Conservation (phyloP, 139 green algal genomes). For the Nannochloris sp. region DNA sequence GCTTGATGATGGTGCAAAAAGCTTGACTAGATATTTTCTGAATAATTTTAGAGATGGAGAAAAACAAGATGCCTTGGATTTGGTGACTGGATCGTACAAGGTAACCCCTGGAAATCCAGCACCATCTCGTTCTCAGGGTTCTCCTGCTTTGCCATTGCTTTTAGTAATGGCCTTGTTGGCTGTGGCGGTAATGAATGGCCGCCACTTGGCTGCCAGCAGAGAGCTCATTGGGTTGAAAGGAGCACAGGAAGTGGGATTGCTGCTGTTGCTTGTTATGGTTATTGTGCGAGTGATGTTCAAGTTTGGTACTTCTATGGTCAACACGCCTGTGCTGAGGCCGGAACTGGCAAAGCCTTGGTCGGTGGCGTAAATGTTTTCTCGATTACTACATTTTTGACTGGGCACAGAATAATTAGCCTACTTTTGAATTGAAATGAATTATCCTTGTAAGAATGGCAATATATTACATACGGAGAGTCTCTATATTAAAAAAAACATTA, state of each 20-base stretch:
- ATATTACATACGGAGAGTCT: too few species aligned
- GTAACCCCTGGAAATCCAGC: slow-evolving; percentile 4
- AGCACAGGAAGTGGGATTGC: slow-evolving; percentile 36
- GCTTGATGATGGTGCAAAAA: slow-evolving; percentile 79
- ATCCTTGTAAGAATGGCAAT: too few species aligned
- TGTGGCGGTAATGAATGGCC: not conserved
- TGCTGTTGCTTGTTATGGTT: slow-evolving; percentile 36
- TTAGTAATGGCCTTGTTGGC: not conserved
- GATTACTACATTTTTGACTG: too few species aligned
- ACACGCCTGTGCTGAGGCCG: slow-evolving; percentile 59
- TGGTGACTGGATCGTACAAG: slow-evolving; percentile 45
- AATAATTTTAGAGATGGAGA: slow-evolving; percentile 86
- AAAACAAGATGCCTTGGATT: slow-evolving; percentile 84
- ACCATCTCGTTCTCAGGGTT: slow-evolving; percentile 29
- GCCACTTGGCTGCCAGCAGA: slow-evolving; percentile 2
- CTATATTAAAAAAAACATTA: too few species aligned
- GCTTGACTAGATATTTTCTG: slow-evolving; percentile 69
- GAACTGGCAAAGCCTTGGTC: slow-evolving; percentile 47
- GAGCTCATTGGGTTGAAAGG: not conserved
- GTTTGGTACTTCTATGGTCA: slow-evolving; percentile 53
- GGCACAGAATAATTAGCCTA: too few species aligned
- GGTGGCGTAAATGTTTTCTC: too few species aligned
- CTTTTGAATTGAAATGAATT: too few species aligned
- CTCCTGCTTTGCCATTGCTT: slow-evolving; percentile 23
- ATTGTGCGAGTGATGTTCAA: slow-evolving; percentile 37